Conservation (phyloP, 2,329 filamentous ascomycete genomes). For the Nigrospora oryzae region DNA sequence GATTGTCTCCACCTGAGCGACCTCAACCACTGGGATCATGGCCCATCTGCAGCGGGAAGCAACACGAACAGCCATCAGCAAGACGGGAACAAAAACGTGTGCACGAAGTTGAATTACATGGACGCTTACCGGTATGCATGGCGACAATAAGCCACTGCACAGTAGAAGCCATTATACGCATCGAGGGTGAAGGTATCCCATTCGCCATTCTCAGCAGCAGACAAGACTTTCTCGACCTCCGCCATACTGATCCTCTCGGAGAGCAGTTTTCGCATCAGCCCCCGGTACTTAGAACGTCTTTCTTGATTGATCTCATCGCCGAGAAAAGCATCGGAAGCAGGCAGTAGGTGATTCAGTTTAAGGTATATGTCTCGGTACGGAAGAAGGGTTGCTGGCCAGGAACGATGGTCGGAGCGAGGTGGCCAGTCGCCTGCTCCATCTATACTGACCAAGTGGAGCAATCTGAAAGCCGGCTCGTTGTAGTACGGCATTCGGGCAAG, state of each 20-base stretch:
- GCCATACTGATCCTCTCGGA: conserved; percentile 11
- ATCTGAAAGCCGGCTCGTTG: too few relatives aligned
- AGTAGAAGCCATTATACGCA: conserved; percentile 23
- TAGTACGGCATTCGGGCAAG: too few relatives aligned
- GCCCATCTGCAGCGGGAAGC: too few relatives aligned
- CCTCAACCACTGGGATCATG: too few relatives aligned
- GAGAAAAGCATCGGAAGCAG: conserved; percentile 6
- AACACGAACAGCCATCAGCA: too few relatives aligned
- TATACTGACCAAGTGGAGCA: too few relatives aligned
- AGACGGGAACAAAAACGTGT: too few relatives aligned
- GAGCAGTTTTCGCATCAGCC: conserved; percentile 10
- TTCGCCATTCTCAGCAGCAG: conserved; percentile 12
- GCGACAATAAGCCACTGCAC: conserved; percentile 18
- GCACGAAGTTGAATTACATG: conserved; percentile 16
- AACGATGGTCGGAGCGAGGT: too few relatives aligned
- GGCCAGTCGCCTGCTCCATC: too few relatives aligned
- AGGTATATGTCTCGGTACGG: not conserved
- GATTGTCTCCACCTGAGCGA: too few relatives aligned
- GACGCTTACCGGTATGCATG: conserved; percentile 26
- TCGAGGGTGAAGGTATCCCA: conserved; percentile 18
- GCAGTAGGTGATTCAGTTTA: not conserved
- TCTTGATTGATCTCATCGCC: conserved; percentile 17
- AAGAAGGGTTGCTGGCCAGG: not conserved
- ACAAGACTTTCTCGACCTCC: conserved; percentile 12
- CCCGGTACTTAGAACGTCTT: conserved; percentile 12